These are phyloP conservation scores for Kodamaea sp. DNA, from an alignment of 1,139 yeast genomes.

Conservation along the genomic window DNA sequence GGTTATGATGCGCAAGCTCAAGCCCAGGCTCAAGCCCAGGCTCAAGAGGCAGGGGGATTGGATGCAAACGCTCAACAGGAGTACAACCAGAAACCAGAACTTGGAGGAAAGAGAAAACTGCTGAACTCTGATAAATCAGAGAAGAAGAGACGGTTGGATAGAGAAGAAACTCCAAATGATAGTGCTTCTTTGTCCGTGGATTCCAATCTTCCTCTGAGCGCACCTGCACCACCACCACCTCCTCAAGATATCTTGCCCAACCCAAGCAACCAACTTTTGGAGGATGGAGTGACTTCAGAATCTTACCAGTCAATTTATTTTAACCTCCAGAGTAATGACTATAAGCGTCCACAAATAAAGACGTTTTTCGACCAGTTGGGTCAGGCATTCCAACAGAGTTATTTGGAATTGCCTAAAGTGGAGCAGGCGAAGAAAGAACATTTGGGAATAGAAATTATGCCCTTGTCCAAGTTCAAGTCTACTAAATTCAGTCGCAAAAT, in stretches of 20 bases:
- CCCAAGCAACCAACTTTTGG: constrained; percentile 39
- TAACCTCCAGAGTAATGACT: constrained; percentile 49
- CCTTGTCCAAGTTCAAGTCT: constrained; percentile 29
- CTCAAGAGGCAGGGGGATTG: not conserved
- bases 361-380: constrained; percentile 27
- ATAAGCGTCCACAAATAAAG: constrained; percentile 40
- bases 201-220: not conserved
- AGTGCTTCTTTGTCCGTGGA: not conserved
- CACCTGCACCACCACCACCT: constrained; percentile 6
- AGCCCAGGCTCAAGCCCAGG: constrained; percentile 1
- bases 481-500: constrained; percentile 33
- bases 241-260: constrained; percentile 31
- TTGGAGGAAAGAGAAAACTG: constrained; percentile 27
- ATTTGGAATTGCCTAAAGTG: constrained; percentile 12
- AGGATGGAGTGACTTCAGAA: constrained; percentile 47
- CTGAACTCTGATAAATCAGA: constrained; percentile 30
- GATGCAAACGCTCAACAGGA: constrained; percentile 4
- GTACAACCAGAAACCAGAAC: not conserved
- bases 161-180: constrained; percentile 1
- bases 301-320: constrained; percentile 53
- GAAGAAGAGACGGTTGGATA: constrained; percentile 23
- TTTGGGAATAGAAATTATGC: constrained; percentile 23
- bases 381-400: constrained; percentile 16
- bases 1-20: constrained; percentile 6
- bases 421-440: constrained; percentile 13